Conservation (phyloP, 176 grass and related monocot species). For the Microstegium vimineum region DNA sequence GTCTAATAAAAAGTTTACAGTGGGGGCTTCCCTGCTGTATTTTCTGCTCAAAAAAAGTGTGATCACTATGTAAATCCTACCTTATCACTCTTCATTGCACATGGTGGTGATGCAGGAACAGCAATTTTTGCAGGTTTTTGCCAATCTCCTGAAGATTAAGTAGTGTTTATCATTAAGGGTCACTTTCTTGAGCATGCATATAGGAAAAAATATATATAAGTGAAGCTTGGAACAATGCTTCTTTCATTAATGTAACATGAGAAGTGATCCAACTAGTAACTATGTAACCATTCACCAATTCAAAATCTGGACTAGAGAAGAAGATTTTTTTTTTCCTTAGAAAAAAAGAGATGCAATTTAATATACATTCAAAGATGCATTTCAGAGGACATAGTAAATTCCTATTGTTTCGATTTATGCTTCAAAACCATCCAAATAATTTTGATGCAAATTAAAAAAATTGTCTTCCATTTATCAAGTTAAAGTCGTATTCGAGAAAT, state of each 20-base stretch:
- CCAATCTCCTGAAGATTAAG: constrained; percentile 34
- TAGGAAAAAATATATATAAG: neutral
- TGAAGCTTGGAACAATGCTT: constrained; percentile 3
- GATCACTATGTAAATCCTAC: constrained; percentile 30
- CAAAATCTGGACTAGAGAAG: neutral
- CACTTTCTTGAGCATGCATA: neutral
- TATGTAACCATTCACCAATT: neutral
- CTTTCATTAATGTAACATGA: neutral
- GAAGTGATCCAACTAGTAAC: neutral
- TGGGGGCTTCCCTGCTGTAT: too few species aligned
- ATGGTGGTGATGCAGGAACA: constrained; percentile 58
- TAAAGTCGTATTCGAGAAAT: too few species aligned
- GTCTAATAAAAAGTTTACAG: too few species aligned
- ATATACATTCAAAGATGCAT: neutral
- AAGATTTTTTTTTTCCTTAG: neutral
- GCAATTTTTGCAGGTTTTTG: constrained; percentile 58
- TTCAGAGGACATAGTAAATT: neutral
- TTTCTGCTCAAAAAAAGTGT: too few species aligned
- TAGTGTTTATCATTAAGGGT: neutral
- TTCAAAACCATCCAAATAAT: neutral
- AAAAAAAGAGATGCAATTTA: neutral
- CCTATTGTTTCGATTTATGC: neutral
- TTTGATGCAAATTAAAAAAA: neutral
- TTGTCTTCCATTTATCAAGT: neutral
- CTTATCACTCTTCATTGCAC: constrained; percentile 71